Conservation (phyloP, 169 alveolate genomes). For the Condylostoma magnum region DNA sequence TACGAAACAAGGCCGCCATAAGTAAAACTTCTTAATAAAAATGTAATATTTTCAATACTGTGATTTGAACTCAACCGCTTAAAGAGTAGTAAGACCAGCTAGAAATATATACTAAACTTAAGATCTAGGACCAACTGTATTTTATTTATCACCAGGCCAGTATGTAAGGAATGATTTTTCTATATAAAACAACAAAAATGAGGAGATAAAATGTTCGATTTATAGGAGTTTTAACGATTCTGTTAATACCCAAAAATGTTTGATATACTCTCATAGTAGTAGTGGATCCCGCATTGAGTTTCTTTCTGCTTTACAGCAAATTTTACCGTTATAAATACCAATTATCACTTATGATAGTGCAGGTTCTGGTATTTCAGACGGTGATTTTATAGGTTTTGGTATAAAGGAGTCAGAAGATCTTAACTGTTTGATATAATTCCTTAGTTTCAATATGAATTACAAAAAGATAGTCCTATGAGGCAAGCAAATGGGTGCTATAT, state of each 20-base stretch:
- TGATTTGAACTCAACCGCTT: no score
- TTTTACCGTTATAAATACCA: conserved; percentile 4
- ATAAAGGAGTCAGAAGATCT: conserved; percentile 80
- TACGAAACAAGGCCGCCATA: no score
- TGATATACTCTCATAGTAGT: conserved; percentile 85
- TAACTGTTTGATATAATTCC: conserved; percentile 58
- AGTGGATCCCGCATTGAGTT: conserved; percentile 78
- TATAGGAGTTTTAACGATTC: conserved; percentile 82
- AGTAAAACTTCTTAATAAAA: no score
- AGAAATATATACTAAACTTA: conserved; percentile 65
- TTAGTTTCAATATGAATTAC: conserved; percentile 62
- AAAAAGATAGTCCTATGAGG: conserved; percentile 85
- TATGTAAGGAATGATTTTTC: conserved; percentile 79
- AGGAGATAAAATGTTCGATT: conserved; percentile 84
- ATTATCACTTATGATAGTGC: conserved; percentile 71
- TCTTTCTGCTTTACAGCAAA: not conserved
- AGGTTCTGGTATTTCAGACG: conserved; percentile 74
- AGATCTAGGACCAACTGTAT: conserved; percentile 75
- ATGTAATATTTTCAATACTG: no score
- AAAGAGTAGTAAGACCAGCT: conserved; percentile 86
- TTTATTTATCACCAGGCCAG: conserved; percentile 53
- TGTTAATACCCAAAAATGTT: conserved; percentile 57
- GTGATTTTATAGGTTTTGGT: conserved; percentile 83
- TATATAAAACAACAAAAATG: conserved; percentile 71
- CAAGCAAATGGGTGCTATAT: conserved; percentile 86